Conservation (phyloP, 2,329 filamentous ascomycete genomes). For the Cercospora berteroae region DNA sequence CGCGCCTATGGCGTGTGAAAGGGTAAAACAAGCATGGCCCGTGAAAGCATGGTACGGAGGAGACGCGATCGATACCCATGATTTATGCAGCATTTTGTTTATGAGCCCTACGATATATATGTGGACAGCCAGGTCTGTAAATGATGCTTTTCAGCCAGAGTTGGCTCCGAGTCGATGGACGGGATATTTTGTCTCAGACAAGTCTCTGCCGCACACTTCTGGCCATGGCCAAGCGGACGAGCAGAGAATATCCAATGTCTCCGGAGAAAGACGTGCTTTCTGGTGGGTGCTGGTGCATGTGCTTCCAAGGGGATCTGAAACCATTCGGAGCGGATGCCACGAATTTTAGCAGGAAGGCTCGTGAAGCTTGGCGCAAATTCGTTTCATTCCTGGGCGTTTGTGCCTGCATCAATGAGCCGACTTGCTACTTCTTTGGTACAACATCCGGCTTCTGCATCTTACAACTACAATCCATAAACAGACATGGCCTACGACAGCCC, state of each 20-base stretch:
- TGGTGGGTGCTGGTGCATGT: background rate
- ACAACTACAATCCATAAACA: background rate
- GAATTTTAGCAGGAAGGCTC: slow-evolving; percentile 8
- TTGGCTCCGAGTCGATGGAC: background rate
- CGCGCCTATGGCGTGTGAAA: background rate
- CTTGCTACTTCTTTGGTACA: background rate
- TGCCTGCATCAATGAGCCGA: slow-evolving; percentile 7
- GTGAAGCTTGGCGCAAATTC: slow-evolving; percentile 7
- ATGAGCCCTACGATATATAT: slow-evolving; percentile 3
- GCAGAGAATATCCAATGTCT: background rate
- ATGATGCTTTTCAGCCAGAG: background rate
- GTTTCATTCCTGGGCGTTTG: background rate
- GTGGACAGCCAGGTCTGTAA: background rate
- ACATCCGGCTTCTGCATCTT: background rate
- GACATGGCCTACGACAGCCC: slow-evolving; percentile 6
- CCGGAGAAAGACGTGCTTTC: background rate
- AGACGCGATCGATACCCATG: slow-evolving; percentile 10
- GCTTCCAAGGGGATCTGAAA: background rate
- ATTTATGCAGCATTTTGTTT: slow-evolving; percentile 13
- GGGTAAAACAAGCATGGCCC: background rate
- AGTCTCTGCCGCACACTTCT: background rate
- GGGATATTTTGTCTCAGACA: background rate
- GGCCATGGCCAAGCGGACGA: background rate
- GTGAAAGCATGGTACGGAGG: background rate
- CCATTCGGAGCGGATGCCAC: background rate